Percentiles rank a stretch among this genome's conserved stretches.
These are phyloP conservation scores for Curvularia sp. DNA, from an alignment of 2,329 filamentous ascomycete species.

Conservation along the genomic window DNA sequence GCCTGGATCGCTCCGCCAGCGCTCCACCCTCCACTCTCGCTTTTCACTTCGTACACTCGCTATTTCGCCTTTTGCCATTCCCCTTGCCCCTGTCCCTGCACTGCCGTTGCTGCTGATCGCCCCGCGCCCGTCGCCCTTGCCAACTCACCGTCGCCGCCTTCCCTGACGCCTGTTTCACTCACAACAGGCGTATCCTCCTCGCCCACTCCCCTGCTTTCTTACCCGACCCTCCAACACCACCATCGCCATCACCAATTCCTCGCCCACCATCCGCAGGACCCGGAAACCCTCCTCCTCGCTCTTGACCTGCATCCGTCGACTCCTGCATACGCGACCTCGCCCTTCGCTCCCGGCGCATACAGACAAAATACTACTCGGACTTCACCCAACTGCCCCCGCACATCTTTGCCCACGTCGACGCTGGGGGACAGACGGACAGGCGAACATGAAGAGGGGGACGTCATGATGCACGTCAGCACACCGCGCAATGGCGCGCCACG, in stretches of 20 bases:
- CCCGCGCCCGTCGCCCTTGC: constrained; percentile 24
- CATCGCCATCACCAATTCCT: background rate
- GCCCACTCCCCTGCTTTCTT: constrained; percentile 19
- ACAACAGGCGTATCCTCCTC: constrained; percentile 29
- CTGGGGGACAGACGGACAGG: constrained; percentile 6
- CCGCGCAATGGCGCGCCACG: constrained; percentile 30
- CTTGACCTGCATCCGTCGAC: background rate
- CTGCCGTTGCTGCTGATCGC: constrained; percentile 16
- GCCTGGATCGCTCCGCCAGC: constrained; percentile 11
- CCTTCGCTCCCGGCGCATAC: constrained; percentile 6
- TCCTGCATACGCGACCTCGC: constrained; percentile 2
- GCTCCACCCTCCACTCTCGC: constrained; percentile 2
- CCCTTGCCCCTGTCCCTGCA: constrained; percentile 8
- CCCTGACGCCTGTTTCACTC: constrained; percentile 29
- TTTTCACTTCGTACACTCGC: constrained; percentile 25
- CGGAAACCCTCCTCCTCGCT: background rate
- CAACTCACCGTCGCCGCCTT: constrained; percentile 26
- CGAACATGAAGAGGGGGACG: constrained; percentile 42
- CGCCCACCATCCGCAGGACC: background rate
- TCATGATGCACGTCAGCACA: constrained; percentile 36
- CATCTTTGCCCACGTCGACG: constrained; percentile 4
- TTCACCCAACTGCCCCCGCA: background rate
- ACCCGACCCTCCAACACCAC: constrained; percentile 12
- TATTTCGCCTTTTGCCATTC: constrained; percentile 7
- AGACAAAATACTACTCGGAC: background rate